These are phyloP conservation scores for Lomentospora prolificans DNA, from an alignment of 2,329 filamentous ascomycete species.

Conservation along the genomic window DNA sequence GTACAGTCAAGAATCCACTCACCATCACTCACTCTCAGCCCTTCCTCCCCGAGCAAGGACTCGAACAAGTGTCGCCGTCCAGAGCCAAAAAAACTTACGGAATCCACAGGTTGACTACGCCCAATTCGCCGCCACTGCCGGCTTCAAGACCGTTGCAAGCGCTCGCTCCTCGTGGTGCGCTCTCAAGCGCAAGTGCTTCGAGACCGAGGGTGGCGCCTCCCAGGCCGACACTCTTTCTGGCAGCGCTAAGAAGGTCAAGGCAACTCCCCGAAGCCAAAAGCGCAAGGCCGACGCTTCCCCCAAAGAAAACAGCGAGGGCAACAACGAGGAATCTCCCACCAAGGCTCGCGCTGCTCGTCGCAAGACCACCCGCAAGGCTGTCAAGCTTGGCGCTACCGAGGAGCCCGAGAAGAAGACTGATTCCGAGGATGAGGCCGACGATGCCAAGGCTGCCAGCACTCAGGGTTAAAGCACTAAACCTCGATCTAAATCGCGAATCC, in stretches of 20 bases:
- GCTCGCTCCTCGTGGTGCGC: not conserved
- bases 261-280: not conserved
- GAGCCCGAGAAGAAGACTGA: not conserved
- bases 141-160: not conserved
- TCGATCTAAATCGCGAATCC: too few species aligned
- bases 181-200: constrained; percentile 1
- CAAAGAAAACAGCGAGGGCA: not conserved
- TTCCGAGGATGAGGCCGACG: not conserved
- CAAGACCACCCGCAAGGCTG: not conserved
- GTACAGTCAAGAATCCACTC: not conserved
- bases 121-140: not conserved
- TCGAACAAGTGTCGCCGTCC: not conserved
- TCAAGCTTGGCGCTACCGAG: too few species aligned
- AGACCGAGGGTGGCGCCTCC: not conserved
- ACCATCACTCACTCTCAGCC: not conserved
- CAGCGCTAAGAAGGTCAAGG: not conserved
- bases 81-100: too few species aligned
- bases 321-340: not conserved
- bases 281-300: not conserved
- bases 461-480: too few species aligned
- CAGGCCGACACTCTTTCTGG: not conserved
- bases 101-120: not conserved
- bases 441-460: not conserved
- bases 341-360: not conserved
- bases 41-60: not conserved